phyloP scores from a whole-genome alignment of 2,329 filamentous ascomycete species.

The Raffaelea albimanens region DNA sequence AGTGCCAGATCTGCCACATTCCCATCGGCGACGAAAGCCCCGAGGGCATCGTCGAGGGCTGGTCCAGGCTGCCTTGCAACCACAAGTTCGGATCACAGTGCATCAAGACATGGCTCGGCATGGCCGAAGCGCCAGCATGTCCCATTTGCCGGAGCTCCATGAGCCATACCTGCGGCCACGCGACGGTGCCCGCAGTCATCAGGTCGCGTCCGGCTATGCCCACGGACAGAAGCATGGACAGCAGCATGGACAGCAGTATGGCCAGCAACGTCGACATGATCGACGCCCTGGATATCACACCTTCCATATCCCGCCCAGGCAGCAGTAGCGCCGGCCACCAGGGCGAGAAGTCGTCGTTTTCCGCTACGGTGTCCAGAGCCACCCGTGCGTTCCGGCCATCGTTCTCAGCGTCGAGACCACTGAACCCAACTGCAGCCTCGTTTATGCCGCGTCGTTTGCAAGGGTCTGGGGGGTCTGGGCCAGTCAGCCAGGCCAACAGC shows the following conservation, averaged over 20 bases:
- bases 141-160: slow-evolving; percentile 28
- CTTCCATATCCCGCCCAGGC: too few species aligned
- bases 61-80: slow-evolving; percentile 31
- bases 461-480: too few species aligned
- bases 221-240: background rate
- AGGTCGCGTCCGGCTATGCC: background rate
- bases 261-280: background rate
- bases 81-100: slow-evolving; percentile 33
- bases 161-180: slow-evolving; percentile 23
- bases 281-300: background rate
- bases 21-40: slow-evolving; percentile 25
- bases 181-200: slow-evolving; percentile 19
- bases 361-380: too few species aligned
- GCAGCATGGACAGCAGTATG: background rate
- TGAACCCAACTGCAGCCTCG: too few species aligned
- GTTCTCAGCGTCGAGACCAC: too few species aligned
- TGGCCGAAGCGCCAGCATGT: slow-evolving; percentile 25
- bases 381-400: too few species aligned
- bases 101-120: slow-evolving; percentile 31
- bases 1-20: slow-evolving; percentile 35
- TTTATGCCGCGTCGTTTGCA: too few species aligned
- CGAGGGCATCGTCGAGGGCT: slow-evolving; percentile 28
- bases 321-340: too few species aligned
- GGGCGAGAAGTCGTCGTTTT: too few species aligned
- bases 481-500: too few species aligned